Evolutionary conservation across 768 basidiomycete species (phyloP), one percentile per base, ranked within the genome.

Genomic region (Pilatotrama ljubarskyi): DNA sequence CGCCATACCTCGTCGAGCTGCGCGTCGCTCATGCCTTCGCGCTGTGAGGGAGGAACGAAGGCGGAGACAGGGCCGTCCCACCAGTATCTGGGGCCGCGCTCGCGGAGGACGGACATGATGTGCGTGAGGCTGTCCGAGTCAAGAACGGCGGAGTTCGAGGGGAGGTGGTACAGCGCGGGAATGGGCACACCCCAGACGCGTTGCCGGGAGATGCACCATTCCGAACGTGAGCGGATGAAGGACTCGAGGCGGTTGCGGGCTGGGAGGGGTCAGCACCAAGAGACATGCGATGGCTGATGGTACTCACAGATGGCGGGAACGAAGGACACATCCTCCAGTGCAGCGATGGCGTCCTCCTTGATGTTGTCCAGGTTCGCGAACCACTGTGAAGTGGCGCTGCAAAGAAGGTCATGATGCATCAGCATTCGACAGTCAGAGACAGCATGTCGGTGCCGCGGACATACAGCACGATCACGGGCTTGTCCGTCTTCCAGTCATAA

Each of bases 131-230:
- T 86, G 6, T 78, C 76, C 1, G 78, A 62, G 55, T 86, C 82
- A 50, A 98, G 84, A 43, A 91, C 72, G 5, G 90, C 83, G 29
- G 78, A 76, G 55, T 84, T 85, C 9, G 85, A 85, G 11, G 79
- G 75, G 6, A 79, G 70, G 68, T 89, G 85, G 68, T 93, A 82
- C 2, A 99, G 75, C 2, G 91, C 87, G 2, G 95, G 96, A 59
- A 99, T 98, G 5, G 96, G 96, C 1, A 97, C 92, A 18, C 96
- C 96, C 96, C 96, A 99, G 18, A 91, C 90, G 29, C 96, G 88
- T 69, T 99, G 96, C 6, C 96, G 88, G 40, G 96, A 98, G 56
- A 99, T 98, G 69, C 96, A 99, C 96, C 96, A 99, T 75, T 99
- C 96, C 0, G 94, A 93, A 11, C 96, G 91, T 0, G 88, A 89